phyloP scores from a whole-genome alignment of 768 basidiomycete genomes.

The Auricularia cornea region DNA sequence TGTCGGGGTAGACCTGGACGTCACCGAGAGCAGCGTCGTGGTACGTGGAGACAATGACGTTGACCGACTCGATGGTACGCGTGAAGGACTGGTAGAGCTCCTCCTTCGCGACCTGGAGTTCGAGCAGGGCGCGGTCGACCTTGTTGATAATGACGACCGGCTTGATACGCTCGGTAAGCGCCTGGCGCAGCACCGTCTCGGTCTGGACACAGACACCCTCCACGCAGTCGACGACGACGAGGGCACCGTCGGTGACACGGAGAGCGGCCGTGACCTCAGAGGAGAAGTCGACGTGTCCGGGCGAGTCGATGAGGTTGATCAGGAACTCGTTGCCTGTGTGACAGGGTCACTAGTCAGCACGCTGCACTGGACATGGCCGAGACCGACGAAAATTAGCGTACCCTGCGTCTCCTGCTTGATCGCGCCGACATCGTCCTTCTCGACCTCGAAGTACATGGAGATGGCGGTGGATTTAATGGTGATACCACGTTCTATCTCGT shows the following conservation, averaged over 20 bases:
- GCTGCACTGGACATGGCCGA: neutral
- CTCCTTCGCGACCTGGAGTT: conserved; percentile 96
- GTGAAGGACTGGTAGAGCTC: conserved; percentile 95
- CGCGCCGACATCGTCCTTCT: conserved; percentile 74
- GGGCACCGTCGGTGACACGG: conserved; percentile 98
- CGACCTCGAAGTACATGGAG: conserved; percentile 97
- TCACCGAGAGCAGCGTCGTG: conserved; percentile 91
- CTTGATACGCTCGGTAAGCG: conserved; percentile 96
- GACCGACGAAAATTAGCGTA: conserved; percentile 22
- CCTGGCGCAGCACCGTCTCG: conserved; percentile 97
- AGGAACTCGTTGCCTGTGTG: conserved; percentile 83
- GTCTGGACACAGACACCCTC: conserved; percentile 99
- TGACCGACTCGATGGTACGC: conserved; percentile 94
- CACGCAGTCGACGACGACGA: conserved; percentile 98
- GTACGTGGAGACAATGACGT: conserved; percentile 98
- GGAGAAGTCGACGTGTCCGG: conserved; percentile 99
- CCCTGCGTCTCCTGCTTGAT: conserved; percentile 95
- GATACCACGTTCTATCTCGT: conserved; percentile 99
- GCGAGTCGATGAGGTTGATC: conserved; percentile 99
- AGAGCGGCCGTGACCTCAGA: conserved; percentile 99
- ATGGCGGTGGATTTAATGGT: conserved; percentile 99
- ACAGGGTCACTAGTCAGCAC: conserved; percentile 3
- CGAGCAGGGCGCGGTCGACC: conserved; percentile 97
- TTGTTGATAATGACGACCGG: conserved; percentile 99
- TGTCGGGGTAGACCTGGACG: conserved; percentile 97